Evolutionary conservation across 176 grass and related monocot genomes (phyloP).

Genomic region (Panicum miliaceum): DNA sequence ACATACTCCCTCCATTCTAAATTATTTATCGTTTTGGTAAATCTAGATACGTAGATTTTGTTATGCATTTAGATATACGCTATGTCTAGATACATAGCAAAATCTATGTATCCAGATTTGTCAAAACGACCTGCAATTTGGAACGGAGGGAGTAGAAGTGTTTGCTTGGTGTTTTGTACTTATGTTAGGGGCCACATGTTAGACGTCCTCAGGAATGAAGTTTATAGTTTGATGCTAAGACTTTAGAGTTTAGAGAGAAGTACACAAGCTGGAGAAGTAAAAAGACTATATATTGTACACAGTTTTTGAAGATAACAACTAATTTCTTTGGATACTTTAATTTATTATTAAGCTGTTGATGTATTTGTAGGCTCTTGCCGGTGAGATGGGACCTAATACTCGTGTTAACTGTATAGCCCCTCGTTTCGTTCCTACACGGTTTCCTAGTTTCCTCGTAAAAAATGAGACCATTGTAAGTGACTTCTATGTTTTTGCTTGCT

Average conservation of each 20-base stretch:
- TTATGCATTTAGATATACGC: no score
- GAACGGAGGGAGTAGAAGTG: no score
- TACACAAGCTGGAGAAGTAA: not conserved
- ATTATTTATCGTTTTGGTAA: no score
- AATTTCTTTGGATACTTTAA: conserved; percentile 6
- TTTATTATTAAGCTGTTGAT: not conserved
- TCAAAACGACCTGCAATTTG: no score
- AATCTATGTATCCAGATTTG: no score
- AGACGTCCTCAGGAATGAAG: not conserved
- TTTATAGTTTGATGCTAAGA: not conserved
- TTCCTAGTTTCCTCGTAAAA: conserved; percentile 79
- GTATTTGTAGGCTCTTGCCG: conserved; percentile 73
- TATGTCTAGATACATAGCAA: no score
- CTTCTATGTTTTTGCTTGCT: conserved; percentile 17
- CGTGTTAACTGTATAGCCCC: conserved; percentile 98
- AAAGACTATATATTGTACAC: not conserved
- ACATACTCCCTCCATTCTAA: no score
- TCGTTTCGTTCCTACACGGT: conserved; percentile 95
- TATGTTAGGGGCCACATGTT: conserved; percentile 14
- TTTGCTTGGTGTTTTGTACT: not conserved
- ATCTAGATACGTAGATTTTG: no score
- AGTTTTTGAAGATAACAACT: not conserved
- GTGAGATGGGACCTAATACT: conserved; percentile 87
- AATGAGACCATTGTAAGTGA: conserved; percentile 79
- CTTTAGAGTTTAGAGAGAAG: not conserved